Evolutionary conservation across 768 basidiomycete genomes (phyloP).

Genomic region (Tephrocybe sp.): DNA sequence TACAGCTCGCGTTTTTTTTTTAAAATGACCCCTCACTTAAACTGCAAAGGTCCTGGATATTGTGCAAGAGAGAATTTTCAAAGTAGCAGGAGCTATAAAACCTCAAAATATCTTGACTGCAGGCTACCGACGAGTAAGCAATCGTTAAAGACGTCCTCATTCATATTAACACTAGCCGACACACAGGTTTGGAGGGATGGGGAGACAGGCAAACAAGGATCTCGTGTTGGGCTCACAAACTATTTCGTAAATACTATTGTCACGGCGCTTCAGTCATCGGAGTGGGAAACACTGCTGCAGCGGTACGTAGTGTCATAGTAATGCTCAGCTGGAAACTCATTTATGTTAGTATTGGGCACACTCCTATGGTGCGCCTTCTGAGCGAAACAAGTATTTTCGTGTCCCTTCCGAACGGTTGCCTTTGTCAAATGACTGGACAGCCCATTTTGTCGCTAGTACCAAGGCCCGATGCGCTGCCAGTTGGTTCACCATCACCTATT

Average conservation of each 20-base stretch:
- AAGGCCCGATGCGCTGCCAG: not conserved
- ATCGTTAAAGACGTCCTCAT: not conserved
- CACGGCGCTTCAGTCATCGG: constrained; percentile 56
- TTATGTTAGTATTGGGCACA: constrained; percentile 64
- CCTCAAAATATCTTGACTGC: constrained; percentile 59
- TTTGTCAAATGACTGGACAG: constrained; percentile 78
- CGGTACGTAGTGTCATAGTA: constrained; percentile 39
- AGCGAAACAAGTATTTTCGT: constrained; percentile 73
- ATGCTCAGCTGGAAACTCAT: not conserved
- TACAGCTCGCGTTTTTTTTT: constrained; percentile 17
- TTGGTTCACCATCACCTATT: not conserved
- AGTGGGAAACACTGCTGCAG: constrained; percentile 65
- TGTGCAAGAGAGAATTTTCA: constrained; percentile 55
- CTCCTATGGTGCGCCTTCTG: constrained; percentile 76
- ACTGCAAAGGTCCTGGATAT: constrained; percentile 53
- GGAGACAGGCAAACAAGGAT: constrained; percentile 37
- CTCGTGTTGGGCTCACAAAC: constrained; percentile 48
- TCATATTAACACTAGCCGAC: not conserved
- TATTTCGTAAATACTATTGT: constrained; percentile 74
- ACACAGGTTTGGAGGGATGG: constrained; percentile 28
- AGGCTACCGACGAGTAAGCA: constrained; percentile 60
- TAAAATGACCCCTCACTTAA: not conserved
- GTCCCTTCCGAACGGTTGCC: constrained; percentile 77
- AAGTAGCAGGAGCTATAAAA: constrained; percentile 23
- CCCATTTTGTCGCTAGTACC: constrained; percentile 44